Base-by-base conservation (phyloP, 371 early-diverging fungal species). In the Nematocida major region DNA sequence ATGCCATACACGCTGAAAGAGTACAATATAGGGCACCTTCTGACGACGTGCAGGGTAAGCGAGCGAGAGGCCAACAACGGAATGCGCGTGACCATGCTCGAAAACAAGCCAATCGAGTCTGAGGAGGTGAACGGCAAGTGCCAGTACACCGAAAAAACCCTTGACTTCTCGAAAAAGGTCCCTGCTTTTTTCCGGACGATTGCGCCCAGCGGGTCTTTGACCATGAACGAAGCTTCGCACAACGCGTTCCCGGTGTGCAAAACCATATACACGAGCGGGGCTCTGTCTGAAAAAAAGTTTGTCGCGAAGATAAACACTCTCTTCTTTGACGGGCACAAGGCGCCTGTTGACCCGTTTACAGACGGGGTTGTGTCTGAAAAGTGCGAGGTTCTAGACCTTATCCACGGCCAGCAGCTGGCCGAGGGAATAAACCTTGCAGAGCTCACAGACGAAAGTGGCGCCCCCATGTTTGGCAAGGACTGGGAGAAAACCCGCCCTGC, bases 11-110 rank as follows among this genome's bases (percentile, higher is more conserved):
- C 79, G 13, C 62, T 81, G 7, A 48, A 79, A 13, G 82, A 86
- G 70, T 86, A 81, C 63, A 80, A 81, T 15, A 66, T 80, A n/a
- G 85, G 82, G 13, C 82, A 83, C 18, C 54, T 83, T 39, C 81
- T 80, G 51, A 73, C 83, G 2, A 69, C 83, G 1, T 68, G 80
- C n/a, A 66, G 79, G 30, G 82, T 77, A 67, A 82, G 69, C 38
- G 68, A 78, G 59, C 48, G 50, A 1, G 86, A 81, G 49, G 78
- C 70, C 39, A 47, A 54, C 13, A 45, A 54, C 13, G 82, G 76
- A 9, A 57, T 59, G 30, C 68, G 49, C 36, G 78, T 82, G 13
- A 45, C 54, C 65, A 48, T 82, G 9, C 30, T 80, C 13, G 66
- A 78, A 45, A 82, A 81, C 67, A 62, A 81, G 42, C 47, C 42